Evolutionary conservation across 192 early-diverging fungal species (phyloP).

Genomic region (Backusella westeae): DNA sequence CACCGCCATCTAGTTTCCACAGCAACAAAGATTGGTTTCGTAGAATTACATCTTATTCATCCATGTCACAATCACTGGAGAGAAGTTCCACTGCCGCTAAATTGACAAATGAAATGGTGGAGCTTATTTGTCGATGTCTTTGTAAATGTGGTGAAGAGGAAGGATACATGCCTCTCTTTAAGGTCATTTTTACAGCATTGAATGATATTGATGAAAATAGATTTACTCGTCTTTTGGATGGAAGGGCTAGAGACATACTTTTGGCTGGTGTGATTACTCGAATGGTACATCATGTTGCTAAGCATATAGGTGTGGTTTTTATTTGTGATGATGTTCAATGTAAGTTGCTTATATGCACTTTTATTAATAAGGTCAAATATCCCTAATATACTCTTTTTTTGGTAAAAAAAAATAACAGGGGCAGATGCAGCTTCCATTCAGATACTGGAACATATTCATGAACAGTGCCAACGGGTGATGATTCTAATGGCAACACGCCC

Average conservation of each 20-base stretch:
- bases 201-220: conserved; percentile 40
- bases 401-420: conserved; percentile 32
- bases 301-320: conserved; percentile 36
- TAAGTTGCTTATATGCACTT: conserved; percentile 17
- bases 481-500: conserved; percentile 45
- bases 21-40: conserved; percentile 1
- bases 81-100: conserved; percentile 7
- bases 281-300: conserved; percentile 36
- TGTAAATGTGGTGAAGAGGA: conserved; percentile 41
- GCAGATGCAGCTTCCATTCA: conserved; percentile 41
- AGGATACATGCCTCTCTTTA: conserved; percentile 30
- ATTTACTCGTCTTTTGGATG: conserved; percentile 23
- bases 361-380: neutral
- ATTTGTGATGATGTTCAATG: conserved; percentile 51
- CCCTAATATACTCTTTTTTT: neutral
- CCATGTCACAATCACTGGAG: neutral
- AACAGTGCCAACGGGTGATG: conserved; percentile 38
- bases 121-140: conserved; percentile 35
- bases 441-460: conserved; percentile 42
- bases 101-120: conserved; percentile 6
- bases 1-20: neutral
- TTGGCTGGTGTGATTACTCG: conserved; percentile 37
- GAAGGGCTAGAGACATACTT: conserved; percentile 34
- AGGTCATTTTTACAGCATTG: conserved; percentile 27
- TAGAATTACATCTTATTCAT: neutral